Conservation (phyloP, 257 asterid species). For the Cordia subcordata region DNA sequence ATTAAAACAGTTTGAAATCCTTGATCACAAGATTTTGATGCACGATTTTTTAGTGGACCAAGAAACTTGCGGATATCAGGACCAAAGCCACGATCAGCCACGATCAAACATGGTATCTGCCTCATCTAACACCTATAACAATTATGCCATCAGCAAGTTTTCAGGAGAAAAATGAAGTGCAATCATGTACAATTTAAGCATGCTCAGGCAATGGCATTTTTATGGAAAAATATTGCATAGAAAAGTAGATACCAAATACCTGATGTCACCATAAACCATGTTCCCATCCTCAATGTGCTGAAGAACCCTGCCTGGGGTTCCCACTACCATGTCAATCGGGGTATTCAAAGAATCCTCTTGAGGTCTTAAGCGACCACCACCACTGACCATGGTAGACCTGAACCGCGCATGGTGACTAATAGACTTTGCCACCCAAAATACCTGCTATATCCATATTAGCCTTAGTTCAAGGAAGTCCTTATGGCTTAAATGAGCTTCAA, state of each 20-base stretch:
- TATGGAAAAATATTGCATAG: neutral
- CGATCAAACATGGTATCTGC: conserved; percentile 99
- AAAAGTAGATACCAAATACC: conserved; percentile 56
- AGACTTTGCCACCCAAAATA: conserved; percentile 77
- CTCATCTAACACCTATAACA: conserved; percentile 90
- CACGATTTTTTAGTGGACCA: conserved; percentile 80
- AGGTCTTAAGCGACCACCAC: conserved; percentile 93
- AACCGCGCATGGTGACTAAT: conserved; percentile 90
- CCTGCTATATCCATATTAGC: conserved; percentile 36
- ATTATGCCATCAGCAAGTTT: conserved; percentile 18
- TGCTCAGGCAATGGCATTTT: neutral
- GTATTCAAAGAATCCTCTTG: conserved; percentile 86
- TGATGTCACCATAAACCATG: conserved; percentile 93
- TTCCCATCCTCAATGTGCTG: conserved; percentile 97
- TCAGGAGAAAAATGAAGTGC: neutral
- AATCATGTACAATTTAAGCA: neutral
- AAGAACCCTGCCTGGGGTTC: conserved; percentile 96
- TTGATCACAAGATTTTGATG: conserved; percentile 52
- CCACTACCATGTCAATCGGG: conserved; percentile 96
- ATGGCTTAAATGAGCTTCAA: conserved; percentile 2
- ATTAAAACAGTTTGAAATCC: conserved; percentile 91
- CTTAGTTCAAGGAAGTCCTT: conserved; percentile 1
- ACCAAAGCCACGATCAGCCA: conserved; percentile 96
- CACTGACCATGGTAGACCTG: conserved; percentile 96
- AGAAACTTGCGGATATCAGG: conserved; percentile 94